These are phyloP conservation scores for Agrocybe praecox DNA, from an alignment of 768 basidiomycete species.

Conservation along the genomic window DNA sequence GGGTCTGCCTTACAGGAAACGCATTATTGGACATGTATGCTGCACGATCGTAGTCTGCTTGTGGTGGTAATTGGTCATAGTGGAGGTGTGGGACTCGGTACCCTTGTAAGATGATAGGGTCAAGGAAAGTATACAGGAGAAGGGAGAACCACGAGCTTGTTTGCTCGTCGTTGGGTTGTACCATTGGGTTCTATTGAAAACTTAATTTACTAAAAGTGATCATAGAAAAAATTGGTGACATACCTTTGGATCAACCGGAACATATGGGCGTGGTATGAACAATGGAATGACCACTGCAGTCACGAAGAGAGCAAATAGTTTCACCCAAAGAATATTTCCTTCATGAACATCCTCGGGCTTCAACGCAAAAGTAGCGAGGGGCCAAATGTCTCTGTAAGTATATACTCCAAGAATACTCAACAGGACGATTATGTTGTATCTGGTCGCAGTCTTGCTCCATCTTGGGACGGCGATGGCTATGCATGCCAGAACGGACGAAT, in stretches of 20 bases:
- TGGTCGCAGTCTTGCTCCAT: constrained; percentile 25
- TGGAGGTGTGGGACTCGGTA: constrained; percentile 43
- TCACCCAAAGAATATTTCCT: constrained; percentile 51
- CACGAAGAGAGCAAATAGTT: constrained; percentile 43
- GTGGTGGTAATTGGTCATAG: constrained; percentile 54
- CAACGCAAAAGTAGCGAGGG: constrained; percentile 50
- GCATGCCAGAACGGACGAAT: constrained; percentile 41
- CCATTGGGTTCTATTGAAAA: constrained; percentile 28
- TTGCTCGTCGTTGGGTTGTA: constrained; percentile 43
- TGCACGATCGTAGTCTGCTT: constrained; percentile 56
- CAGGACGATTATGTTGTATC: constrained; percentile 29
- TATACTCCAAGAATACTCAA: constrained; percentile 43
- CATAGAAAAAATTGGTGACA: neutral
- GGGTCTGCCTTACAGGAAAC: constrained; percentile 6
- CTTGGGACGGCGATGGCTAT: constrained; percentile 33
- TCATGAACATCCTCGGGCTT: constrained; percentile 45
- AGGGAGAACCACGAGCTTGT: constrained; percentile 46
- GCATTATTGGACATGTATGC: constrained; percentile 17
- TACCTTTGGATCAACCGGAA: constrained; percentile 51
- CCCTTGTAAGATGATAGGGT: constrained; percentile 46
- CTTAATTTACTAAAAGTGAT: neutral
- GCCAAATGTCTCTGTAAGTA: constrained; percentile 58
- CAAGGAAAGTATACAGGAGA: constrained; percentile 53
- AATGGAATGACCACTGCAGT: constrained; percentile 54
- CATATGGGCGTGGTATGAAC: constrained; percentile 52